Conservation (phyloP, 2,329 filamentous ascomycete genomes). For the Fusarium sp. region DNA sequence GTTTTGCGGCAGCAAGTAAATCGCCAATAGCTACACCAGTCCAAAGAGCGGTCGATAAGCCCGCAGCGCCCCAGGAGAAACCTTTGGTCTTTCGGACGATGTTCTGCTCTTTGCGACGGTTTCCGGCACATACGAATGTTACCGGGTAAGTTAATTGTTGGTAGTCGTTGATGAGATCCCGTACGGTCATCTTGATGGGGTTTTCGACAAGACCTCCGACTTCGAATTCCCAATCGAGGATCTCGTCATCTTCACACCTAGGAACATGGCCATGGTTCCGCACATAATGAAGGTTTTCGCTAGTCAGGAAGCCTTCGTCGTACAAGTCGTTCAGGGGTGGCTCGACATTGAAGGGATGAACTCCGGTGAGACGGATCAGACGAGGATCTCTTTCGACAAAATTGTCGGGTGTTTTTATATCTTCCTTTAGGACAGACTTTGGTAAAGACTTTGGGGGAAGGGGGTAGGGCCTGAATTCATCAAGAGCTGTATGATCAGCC, state of each 20-base stretch:
- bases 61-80: slow-evolving; percentile 92
- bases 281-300: slow-evolving; percentile 89
- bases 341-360: slow-evolving; percentile 93
- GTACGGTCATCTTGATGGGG: slow-evolving; percentile 77
- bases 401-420: slow-evolving; percentile 83
- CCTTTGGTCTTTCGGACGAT: slow-evolving; percentile 90
- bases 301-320: slow-evolving; percentile 85
- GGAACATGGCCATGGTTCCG: slow-evolving; percentile 90
- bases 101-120: slow-evolving; percentile 93
- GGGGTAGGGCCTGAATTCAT: slow-evolving; percentile 59
- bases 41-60: slow-evolving; percentile 87
- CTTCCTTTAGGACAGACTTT: slow-evolving; percentile 74
- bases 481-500: slow-evolving; percentile 29
- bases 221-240: slow-evolving; percentile 82
- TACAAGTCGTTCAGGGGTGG: slow-evolving; percentile 82
- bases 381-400: slow-evolving; percentile 84
- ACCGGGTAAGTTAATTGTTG: slow-evolving; percentile 87
- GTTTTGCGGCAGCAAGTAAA: slow-evolving; percentile 74
- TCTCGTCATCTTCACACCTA: slow-evolving; percentile 75
- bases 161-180: slow-evolving; percentile 77
- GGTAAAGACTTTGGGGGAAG: slow-evolving; percentile 74
- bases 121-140: slow-evolving; percentile 91
- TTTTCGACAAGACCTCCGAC: slow-evolving; percentile 86
- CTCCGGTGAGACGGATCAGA: slow-evolving; percentile 85
- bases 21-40: slow-evolving; percentile 83